Conservation (phyloP, 2,329 filamentous ascomycete species). For the Didymella pomorum region DNA sequence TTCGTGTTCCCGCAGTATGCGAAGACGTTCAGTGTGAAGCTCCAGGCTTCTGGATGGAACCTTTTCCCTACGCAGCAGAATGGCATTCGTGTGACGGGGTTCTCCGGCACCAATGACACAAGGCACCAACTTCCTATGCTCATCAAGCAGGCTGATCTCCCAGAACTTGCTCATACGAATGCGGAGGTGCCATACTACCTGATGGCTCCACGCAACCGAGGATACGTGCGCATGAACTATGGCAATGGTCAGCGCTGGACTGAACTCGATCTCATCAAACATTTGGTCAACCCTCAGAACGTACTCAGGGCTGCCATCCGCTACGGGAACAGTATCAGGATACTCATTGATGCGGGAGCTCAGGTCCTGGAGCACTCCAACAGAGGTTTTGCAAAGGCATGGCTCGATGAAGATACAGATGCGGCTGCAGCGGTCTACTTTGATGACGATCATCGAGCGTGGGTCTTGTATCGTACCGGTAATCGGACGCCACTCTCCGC, state of each 20-base stretch:
- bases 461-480: slow-evolving; percentile 54
- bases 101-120: slow-evolving; percentile 76
- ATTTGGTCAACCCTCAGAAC: slow-evolving; percentile 41
- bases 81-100: slow-evolving; percentile 65
- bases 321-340: slow-evolving; percentile 51
- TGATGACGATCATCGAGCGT: slow-evolving; percentile 55
- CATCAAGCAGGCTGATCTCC: slow-evolving; percentile 68
- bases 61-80: slow-evolving; percentile 44
- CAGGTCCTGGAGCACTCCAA: slow-evolving; percentile 70
- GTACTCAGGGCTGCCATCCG: background rate
- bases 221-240: slow-evolving; percentile 52
- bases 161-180: slow-evolving; percentile 65
- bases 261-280: slow-evolving; percentile 57
- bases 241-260: slow-evolving; percentile 47
- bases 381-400: slow-evolving; percentile 56
- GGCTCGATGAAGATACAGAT: slow-evolving; percentile 58
- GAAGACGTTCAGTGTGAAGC: slow-evolving; percentile 69
- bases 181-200: slow-evolving; percentile 69
- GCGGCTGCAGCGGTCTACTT: slow-evolving; percentile 65
- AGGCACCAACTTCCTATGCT: slow-evolving; percentile 66
- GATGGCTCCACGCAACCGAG: slow-evolving; percentile 60
- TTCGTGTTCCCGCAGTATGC: slow-evolving; percentile 72
- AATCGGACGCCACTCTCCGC: slow-evolving; percentile 57
- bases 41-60: slow-evolving; percentile 74
- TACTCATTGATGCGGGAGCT: slow-evolving; percentile 71